These are phyloP conservation scores for Aureobasidium mangrovei DNA, from an alignment of 2,329 filamentous ascomycete genomes.

Conservation along the genomic window DNA sequence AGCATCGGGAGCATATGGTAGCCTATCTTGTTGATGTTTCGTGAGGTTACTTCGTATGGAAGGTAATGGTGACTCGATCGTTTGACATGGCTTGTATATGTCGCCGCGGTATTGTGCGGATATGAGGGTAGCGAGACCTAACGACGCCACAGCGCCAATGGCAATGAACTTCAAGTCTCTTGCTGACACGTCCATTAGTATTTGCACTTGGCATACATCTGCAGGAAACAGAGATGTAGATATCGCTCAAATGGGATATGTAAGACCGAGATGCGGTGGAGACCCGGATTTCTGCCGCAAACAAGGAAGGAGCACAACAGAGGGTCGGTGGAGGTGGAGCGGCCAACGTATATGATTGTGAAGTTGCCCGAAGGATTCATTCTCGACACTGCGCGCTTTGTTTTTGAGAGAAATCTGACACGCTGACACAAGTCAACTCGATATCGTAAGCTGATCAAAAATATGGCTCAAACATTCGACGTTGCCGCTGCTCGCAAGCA, in stretches of 20 bases:
- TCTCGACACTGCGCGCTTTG: not conserved
- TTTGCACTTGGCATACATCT: not conserved
- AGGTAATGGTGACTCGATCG: not conserved
- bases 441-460: not conserved
- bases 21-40: slow-evolving; percentile 16
- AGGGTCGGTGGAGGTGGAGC: not conserved
- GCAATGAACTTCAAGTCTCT: slow-evolving; percentile 1
- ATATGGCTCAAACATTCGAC: slow-evolving; percentile 39
- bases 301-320: slow-evolving; percentile 9
- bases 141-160: not conserved
- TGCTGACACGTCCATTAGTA: not conserved
- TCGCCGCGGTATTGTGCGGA: not conserved
- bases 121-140: not conserved
- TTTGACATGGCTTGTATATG: not conserved
- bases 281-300: slow-evolving; percentile 2
- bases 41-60: not conserved
- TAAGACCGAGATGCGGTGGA: not conserved
- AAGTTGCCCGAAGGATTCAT: too few relatives aligned
- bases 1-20: slow-evolving; percentile 58
- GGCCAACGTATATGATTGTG: too few relatives aligned
- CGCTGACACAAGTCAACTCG: too few relatives aligned
- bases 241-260: slow-evolving; percentile 1
- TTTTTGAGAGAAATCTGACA: not conserved
- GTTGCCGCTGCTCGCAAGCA: slow-evolving; percentile 47
- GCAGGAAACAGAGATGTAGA: not conserved